These are phyloP conservation scores for Cercophora newfieldiana DNA, from an alignment of 495 filamentous ascomycete species.

Conservation along the genomic window DNA sequence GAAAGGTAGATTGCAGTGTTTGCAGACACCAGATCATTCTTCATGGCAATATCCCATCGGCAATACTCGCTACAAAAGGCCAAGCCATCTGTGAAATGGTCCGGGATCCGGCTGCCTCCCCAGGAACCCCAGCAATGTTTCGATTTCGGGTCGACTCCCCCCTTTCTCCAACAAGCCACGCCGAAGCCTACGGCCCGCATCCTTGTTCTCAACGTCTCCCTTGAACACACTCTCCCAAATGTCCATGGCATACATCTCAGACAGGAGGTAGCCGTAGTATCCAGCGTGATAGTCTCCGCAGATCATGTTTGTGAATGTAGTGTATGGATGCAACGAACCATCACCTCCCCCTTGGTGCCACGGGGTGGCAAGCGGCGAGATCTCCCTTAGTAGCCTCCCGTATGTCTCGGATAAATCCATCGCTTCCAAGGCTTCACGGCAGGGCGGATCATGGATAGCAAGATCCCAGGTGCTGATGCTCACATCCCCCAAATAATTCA, in stretches of 20 bases:
- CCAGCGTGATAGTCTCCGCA: neutral
- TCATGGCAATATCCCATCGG: too few species aligned
- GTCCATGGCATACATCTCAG: neutral
- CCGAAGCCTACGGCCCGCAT: neutral
- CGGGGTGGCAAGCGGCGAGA: neutral
- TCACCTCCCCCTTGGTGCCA: neutral
- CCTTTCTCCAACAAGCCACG: neutral
- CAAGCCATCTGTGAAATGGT: neutral
- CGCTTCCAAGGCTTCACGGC: slow-evolving; percentile 46
- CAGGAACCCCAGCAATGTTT: neutral
- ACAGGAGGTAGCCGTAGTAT: neutral
- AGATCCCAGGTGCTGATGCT: slow-evolving; percentile 56
- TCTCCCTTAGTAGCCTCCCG: neutral
- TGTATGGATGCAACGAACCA: neutral
- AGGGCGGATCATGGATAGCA: slow-evolving; percentile 52
- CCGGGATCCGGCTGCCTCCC: neutral
- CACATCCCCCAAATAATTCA: slow-evolving; percentile 66
- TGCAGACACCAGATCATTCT: too few species aligned
- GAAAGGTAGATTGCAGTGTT: too few species aligned
- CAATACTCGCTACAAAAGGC: neutral
- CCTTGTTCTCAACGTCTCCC: neutral
- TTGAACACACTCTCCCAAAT: neutral
- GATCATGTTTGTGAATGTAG: neutral
- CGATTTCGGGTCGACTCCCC: neutral
- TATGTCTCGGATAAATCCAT: slow-evolving; percentile 41